Evolutionary conservation across 257 asterid species (phyloP), one percentile per base, ranked within the genome.

Genomic region (Coffea canephora): DNA sequence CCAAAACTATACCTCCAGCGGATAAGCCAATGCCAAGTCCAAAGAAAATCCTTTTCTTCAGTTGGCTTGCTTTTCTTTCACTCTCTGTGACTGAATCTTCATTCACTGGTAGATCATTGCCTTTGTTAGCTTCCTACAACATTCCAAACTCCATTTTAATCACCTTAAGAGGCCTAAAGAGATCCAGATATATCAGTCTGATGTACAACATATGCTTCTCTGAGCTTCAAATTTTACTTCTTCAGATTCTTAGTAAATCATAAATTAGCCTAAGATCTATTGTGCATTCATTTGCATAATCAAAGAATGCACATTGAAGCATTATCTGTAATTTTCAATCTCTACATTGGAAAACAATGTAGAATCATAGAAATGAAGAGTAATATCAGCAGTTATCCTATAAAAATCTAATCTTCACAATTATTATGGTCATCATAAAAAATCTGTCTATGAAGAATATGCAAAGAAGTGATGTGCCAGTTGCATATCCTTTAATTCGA

Each of bases 11-110:
- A 66, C 97, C 98, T 81, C 98, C 99, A 64, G 78, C 92, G 62
- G 90, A 84, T 79, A 92, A 69, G 78, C 98, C 99, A 73, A 94
- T 94, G 77, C 89, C 96, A 80, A 96, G 89, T 82, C 99, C 99
- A 87, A 90, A 96, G 77, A 89, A 75, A 78, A 96, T 80, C 86
- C 99, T 89, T 85, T 94, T 92, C 86, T 76, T 88, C 88, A 96
- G 83, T 82, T 94, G 97, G 81, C 87, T 91, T 49, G 82, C 77
- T 86, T 92, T 94, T 52, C 86, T 85, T 77, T 21, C 85, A 55
- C 46, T 84, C 45, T 85, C 92, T 54, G 86, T 79, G 67, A 80
- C 87, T 76, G 88, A 67, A 75, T 76, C 81, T 48, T 78, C 91
- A 83, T 85, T 80, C 77, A 31, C 82, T 41, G 82, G 76, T 80